Percentiles rank a stretch among this genome's conserved stretches.
phyloP scores from a whole-genome alignment of 768 basidiomycete genomes.

The Hypsizygus marmoreus region DNA sequence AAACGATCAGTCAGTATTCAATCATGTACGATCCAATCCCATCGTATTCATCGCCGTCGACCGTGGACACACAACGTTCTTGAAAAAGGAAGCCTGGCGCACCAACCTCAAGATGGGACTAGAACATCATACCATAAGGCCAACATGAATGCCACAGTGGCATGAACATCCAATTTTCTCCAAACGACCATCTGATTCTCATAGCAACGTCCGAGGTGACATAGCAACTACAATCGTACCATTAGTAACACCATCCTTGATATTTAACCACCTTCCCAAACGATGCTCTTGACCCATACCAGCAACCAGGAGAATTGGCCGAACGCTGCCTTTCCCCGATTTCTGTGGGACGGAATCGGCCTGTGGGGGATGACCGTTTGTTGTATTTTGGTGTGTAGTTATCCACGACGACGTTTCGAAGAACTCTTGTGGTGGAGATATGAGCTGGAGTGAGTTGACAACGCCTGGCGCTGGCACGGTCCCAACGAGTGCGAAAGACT shows the following conservation, averaged over 20 bases:
- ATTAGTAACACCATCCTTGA: constrained; percentile 77
- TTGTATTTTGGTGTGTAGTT: neutral
- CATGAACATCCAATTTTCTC: neutral
- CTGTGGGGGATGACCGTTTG: neutral
- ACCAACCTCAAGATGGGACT: too few relatives aligned
- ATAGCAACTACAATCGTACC: constrained; percentile 67
- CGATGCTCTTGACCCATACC: constrained; percentile 88
- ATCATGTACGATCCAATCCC: too few relatives aligned
- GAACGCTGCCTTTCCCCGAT: constrained; percentile 20
- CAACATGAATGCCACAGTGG: neutral
- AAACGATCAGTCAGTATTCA: too few relatives aligned
- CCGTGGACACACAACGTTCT: too few relatives aligned
- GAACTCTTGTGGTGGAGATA: constrained; percentile 54
- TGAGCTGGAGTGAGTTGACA: constrained; percentile 87
- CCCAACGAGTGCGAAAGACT: constrained; percentile 70
- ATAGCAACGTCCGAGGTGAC: constrained; percentile 39
- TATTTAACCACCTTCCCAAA: constrained; percentile 83
- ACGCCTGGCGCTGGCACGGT: constrained; percentile 73
- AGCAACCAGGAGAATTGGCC: constrained; percentile 64
- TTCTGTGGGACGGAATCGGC: constrained; percentile 9
- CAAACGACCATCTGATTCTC: constrained; percentile 2
- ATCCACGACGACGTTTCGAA: constrained; percentile 41
- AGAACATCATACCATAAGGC: too few relatives aligned
- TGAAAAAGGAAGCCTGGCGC: too few relatives aligned
- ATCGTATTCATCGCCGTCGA: too few relatives aligned